Conservation (phyloP, 441 rosid species). For the Sinapis alba region DNA sequence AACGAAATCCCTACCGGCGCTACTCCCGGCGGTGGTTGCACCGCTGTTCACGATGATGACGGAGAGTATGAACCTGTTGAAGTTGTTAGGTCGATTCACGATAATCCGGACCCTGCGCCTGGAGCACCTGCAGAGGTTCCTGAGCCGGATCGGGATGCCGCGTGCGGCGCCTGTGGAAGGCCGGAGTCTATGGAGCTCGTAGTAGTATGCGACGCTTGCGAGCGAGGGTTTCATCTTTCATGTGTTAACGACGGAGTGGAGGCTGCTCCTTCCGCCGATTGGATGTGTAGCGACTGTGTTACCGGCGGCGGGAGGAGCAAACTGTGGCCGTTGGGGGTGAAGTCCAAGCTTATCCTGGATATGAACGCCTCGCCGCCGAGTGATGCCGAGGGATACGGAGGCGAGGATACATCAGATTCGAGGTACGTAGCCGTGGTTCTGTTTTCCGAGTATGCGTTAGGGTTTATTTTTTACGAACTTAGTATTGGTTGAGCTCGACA, state of each 20-base stretch:
- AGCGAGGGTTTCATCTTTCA: slow-evolving; percentile 68
- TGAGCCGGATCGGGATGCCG: slow-evolving; percentile 35
- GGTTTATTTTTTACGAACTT: slow-evolving; percentile 19
- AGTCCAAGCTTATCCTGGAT: slow-evolving; percentile 70
- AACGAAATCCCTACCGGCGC: slow-evolving; percentile 81
- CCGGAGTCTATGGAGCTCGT: slow-evolving; percentile 54
- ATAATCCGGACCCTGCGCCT: slow-evolving; percentile 56
- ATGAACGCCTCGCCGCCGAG: slow-evolving; percentile 92
- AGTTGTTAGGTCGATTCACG: slow-evolving; percentile 61
- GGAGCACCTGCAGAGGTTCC: slow-evolving; percentile 49
- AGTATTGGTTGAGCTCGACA: background rate
- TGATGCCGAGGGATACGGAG: slow-evolving; percentile 65
- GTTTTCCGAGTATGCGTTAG: slow-evolving; percentile 22
- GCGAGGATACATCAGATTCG: slow-evolving; percentile 44
- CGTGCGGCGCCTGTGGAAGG: slow-evolving; percentile 62
- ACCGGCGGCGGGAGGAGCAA: slow-evolving; percentile 62
- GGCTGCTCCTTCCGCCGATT: slow-evolving; percentile 50
- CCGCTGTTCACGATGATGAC: slow-evolving; percentile 30
- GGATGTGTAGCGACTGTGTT: slow-evolving; percentile 73
- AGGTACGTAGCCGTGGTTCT: slow-evolving; percentile 48
- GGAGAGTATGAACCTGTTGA: slow-evolving; percentile 51
- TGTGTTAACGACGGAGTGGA: slow-evolving; percentile 48
- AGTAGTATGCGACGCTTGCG: slow-evolving; percentile 87
- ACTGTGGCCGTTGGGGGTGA: slow-evolving; percentile 85
- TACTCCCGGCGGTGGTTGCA: slow-evolving; percentile 38